phyloP scores from a whole-genome alignment of 768 basidiomycete genomes.

The Hysterangium stoloniferum region DNA sequence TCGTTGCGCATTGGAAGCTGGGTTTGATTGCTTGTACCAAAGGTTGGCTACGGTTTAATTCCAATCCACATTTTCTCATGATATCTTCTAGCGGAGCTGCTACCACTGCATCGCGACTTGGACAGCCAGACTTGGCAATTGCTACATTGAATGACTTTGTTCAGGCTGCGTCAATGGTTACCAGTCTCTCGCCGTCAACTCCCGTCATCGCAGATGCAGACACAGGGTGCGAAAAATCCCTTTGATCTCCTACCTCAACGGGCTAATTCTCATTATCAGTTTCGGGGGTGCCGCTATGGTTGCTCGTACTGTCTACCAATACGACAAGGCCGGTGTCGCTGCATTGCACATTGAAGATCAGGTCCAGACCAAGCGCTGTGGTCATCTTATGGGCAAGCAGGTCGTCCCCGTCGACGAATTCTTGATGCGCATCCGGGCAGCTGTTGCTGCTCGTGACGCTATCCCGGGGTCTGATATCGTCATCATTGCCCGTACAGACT shows the following conservation, averaged over 20 bases:
- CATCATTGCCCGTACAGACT: slow-evolving; percentile 71
- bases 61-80: background rate
- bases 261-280: slow-evolving; percentile 18
- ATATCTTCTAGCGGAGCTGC: slow-evolving; percentile 50
- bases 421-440: slow-evolving; percentile 65
- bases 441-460: slow-evolving; percentile 67
- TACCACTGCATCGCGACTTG: slow-evolving; percentile 71
- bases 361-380: slow-evolving; percentile 76
- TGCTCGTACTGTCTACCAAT: slow-evolving; percentile 67
- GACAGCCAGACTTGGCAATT: slow-evolving; percentile 73
- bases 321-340: slow-evolving; percentile 61
- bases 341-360: slow-evolving; percentile 77
- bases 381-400: slow-evolving; percentile 74
- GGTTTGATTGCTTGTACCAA: slow-evolving; percentile 72
- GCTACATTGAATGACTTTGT: slow-evolving; percentile 75
- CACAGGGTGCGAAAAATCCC: slow-evolving; percentile 44
- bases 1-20: slow-evolving; percentile 71
- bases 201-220: slow-evolving; percentile 79
- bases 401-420: slow-evolving; percentile 76
- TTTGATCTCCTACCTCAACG: background rate
- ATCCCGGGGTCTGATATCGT: slow-evolving; percentile 74
- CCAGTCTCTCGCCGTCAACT: slow-evolving; percentile 50
- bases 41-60: slow-evolving; percentile 32
- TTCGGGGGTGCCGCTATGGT: slow-evolving; percentile 74
- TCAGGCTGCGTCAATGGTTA: slow-evolving; percentile 63